These are phyloP conservation scores for Waltergamsia citrina DNA, from an alignment of 2,329 filamentous ascomycete species.

Conservation along the genomic window DNA sequence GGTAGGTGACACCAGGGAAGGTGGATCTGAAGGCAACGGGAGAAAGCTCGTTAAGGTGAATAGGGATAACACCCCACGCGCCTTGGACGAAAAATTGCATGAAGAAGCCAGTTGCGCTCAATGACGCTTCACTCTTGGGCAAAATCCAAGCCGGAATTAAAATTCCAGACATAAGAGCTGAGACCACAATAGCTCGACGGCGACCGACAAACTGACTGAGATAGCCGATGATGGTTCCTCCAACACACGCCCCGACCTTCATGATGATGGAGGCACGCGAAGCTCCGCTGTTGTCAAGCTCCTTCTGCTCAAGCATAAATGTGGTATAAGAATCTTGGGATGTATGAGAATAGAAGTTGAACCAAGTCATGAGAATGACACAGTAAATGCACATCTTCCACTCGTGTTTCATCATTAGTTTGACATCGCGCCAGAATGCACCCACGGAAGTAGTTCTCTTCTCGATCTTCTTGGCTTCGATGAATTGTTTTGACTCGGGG, in stretches of 20 bases:
- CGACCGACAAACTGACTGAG: constrained; percentile 67
- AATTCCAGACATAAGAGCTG: constrained; percentile 47
- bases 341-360: constrained; percentile 69
- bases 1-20: constrained; percentile 64
- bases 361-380: constrained; percentile 69
- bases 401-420: constrained; percentile 56
- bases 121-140: constrained; percentile 44
- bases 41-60: constrained; percentile 66
- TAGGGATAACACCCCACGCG: constrained; percentile 59
- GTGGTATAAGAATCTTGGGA: constrained; percentile 77
- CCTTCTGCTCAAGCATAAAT: constrained; percentile 67
- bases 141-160: constrained; percentile 66
- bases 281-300: constrained; percentile 52
- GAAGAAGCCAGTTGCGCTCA: constrained; percentile 58
- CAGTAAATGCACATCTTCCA: constrained; percentile 75
- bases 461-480: constrained; percentile 55
- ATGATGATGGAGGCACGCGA: constrained; percentile 72
- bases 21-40: constrained; percentile 61
- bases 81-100: constrained; percentile 61
- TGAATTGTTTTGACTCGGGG: constrained; percentile 68
- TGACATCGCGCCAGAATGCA: constrained; percentile 61
- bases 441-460: constrained; percentile 34
- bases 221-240: constrained; percentile 66
- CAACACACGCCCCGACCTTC: constrained; percentile 69
- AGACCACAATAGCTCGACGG: constrained; percentile 54